phyloP scores from a whole-genome alignment of 2,329 filamentous ascomycete genomes.

The Chalara sp. region DNA sequence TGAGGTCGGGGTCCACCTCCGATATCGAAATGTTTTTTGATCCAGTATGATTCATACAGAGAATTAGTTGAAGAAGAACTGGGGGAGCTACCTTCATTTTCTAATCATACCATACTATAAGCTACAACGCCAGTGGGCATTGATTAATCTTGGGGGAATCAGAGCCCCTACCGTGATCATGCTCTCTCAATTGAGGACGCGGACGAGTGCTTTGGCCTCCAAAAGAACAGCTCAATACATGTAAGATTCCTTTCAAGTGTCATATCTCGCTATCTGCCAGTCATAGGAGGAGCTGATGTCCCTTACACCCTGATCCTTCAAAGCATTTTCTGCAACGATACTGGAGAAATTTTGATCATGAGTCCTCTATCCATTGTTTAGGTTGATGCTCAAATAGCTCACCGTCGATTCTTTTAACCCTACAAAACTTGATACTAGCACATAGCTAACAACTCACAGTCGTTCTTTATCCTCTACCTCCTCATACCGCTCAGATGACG shows the following conservation, averaged over 20 bases:
- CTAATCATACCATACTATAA: no score
- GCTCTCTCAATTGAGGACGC: slow-evolving; percentile 23
- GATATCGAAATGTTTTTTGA: slow-evolving; percentile 8
- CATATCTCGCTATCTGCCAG: no score
- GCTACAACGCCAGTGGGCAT: no score
- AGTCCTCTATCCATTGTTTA: no score
- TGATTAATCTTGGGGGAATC: no score
- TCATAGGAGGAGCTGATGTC: no score
- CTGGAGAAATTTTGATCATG: no score
- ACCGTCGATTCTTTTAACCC: no score
- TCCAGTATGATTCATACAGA: neutral
- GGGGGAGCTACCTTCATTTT: no score
- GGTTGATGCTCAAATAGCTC: no score
- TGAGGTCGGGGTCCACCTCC: neutral
- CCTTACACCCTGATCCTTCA: no score
- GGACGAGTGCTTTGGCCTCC: slow-evolving; percentile 22
- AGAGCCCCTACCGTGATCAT: slow-evolving; percentile 4
- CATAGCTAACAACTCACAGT: slow-evolving; percentile 15
- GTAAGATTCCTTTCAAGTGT: slow-evolving; percentile 10
- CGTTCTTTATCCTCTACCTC: slow-evolving; percentile 25
- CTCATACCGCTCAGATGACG: slow-evolving; percentile 21
- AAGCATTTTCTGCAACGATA: no score
- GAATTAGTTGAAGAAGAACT: neutral
- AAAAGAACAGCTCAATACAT: slow-evolving; percentile 24
- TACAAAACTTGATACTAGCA: neutral